Conservation (phyloP, 176 grass and related monocot genomes). For the Dactylis glomerata region DNA sequence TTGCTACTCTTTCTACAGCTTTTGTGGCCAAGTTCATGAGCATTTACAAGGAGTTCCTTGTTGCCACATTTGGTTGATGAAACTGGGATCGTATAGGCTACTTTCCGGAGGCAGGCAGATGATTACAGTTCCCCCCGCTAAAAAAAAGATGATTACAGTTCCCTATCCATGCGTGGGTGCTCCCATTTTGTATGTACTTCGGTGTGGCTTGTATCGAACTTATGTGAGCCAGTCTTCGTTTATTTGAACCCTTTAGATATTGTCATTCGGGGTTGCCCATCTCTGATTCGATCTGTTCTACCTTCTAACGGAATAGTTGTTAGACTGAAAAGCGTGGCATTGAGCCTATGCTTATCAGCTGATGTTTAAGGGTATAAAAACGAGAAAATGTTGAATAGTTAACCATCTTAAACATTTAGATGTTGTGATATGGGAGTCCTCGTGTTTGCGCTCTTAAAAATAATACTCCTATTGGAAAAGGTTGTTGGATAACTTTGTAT, state of each 20-base stretch:
- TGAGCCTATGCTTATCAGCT: not conserved
- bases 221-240: not conserved
- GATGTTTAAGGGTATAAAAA: not conserved
- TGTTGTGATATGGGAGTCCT: not conserved
- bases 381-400: not conserved
- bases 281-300: not conserved
- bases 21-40: slow-evolving; percentile 99
- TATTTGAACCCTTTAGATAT: not conserved
- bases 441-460: not conserved
- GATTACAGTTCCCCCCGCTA: not conserved
- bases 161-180: not conserved
- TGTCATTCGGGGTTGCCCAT: not conserved
- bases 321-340: not conserved
- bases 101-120: not conserved
- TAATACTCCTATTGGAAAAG: too few species aligned
- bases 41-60: slow-evolving; percentile 92
- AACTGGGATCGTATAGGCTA: not conserved
- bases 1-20: slow-evolving; percentile 43
- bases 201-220: slow-evolving; percentile 6
- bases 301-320: not conserved
- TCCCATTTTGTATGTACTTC: not conserved
- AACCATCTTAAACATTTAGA: not conserved
- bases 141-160: not conserved
- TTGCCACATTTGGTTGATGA: slow-evolving; percentile 81
- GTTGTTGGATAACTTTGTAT: too few species aligned